phyloP scores from a whole-genome alignment of 805 yeast genomes.

The Priceomyces haplophilus region DNA sequence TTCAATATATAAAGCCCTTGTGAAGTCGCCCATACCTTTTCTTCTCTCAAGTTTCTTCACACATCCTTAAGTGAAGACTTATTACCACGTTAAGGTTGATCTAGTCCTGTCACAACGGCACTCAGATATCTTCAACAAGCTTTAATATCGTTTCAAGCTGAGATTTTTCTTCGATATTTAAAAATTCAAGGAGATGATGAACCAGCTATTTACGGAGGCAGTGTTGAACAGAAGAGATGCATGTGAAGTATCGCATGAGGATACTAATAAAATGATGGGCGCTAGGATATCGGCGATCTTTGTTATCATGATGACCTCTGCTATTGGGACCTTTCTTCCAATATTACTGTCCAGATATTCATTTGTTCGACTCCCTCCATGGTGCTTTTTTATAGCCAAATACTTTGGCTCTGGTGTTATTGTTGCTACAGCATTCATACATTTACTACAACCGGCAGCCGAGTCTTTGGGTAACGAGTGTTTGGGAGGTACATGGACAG shows the following conservation, averaged over 20 bases:
- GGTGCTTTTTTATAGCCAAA: conserved; percentile 12
- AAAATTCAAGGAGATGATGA: neutral
- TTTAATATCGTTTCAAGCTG: too few relatives aligned
- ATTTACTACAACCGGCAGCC: conserved; percentile 26
- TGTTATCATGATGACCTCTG: conserved; percentile 32
- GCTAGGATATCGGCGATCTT: conserved; percentile 56
- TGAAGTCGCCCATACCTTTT: too few relatives aligned
- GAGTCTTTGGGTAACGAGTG: conserved; percentile 25
- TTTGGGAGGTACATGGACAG: conserved; percentile 23
- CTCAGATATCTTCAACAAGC: too few relatives aligned
- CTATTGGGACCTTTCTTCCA: conserved; percentile 33
- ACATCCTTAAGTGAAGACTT: too few relatives aligned
- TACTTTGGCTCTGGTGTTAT: conserved; percentile 33
- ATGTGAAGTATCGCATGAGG: conserved; percentile 44
- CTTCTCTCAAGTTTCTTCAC: too few relatives aligned
- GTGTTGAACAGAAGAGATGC: conserved; percentile 34
- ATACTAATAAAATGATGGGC: conserved; percentile 40
- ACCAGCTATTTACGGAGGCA: conserved; percentile 24
- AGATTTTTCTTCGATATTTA: too few relatives aligned
- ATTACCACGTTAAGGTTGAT: too few relatives aligned
- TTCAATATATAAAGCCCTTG: too few relatives aligned
- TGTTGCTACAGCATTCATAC: conserved; percentile 32
- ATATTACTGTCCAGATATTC: conserved; percentile 20
- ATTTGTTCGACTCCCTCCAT: conserved; percentile 13
- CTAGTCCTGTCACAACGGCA: too few relatives aligned